Base-by-base conservation (phyloP, 148 eudicot genomes). In the Chenopodium album region DNA sequence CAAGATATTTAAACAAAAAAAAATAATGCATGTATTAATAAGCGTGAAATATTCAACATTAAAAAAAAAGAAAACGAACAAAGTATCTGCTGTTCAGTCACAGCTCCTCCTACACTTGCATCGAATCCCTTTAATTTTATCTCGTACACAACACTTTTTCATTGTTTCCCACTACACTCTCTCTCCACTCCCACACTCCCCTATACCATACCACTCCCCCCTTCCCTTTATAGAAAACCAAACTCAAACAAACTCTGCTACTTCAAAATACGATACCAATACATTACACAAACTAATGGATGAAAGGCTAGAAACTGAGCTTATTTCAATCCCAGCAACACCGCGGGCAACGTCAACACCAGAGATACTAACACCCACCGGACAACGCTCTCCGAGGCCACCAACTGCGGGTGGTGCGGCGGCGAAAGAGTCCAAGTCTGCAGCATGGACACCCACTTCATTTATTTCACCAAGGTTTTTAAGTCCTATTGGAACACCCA, bases 401-500 rank as follows among this genome's bases (percentile, higher is more conserved):
- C 56, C 68, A 56, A 44, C 79, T 37, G 22, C 85, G 16, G 46
- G 82, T 0, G 50, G 76, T 7, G n/a, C 22, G 9, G n/a, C 75
- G 9, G 68, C 68, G 31, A 79, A 76, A 26, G 85, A 75, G 34
- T 86, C 87, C 46, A 84, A 83, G 74, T 82, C 84, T 10, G 79
- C 87, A 9, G 84, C 93, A 0, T 94, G 98, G 97, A 94, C 98
- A 4, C 98, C 99, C 54, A 85, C 95, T 1, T 96, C 99, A 70
- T 91, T 95, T 22, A 93, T 95, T 8, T 93, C 97, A 7, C 98
- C 98, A 0, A 65, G 97, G 87, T 95, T 96, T 60, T 64, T 96
- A 71, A 96, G 99, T 83, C 98, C 98, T 8, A 96, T 96, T 19
- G 98, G 99, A 19, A 96, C 99, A 0, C 99, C 99, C 34, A 96